phyloP scores from a whole-genome alignment of 1,284 basidiomycete species.

The Apiotrichum gamsii region DNA sequence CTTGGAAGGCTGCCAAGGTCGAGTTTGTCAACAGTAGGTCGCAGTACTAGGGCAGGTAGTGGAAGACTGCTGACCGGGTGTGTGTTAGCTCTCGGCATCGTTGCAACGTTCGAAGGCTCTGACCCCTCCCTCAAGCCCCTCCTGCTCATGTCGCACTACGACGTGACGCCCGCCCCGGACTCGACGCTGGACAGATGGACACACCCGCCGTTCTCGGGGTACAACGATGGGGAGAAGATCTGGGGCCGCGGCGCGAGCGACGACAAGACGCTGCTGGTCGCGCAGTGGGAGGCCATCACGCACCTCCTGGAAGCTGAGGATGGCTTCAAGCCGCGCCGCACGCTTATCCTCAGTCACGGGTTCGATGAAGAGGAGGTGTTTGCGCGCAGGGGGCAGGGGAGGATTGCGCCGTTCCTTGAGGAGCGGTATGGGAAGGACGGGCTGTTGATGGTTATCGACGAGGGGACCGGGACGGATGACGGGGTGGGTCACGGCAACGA shows the following conservation, averaged over 20 bases:
- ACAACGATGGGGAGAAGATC: conserved; percentile 56
- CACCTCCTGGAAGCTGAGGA: conserved; percentile 29
- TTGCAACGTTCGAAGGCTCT: conserved; percentile 60
- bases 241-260: conserved; percentile 61
- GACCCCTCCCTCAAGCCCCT: conserved; percentile 58
- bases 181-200: conserved; percentile 55
- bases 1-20: no score
- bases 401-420: conserved; percentile 43
- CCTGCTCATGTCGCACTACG: conserved; percentile 62
- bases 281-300: conserved; percentile 42
- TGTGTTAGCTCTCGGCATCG: conserved; percentile 60
- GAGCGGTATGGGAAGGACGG: conserved; percentile 43
- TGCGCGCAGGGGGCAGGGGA: conserved; percentile 42
- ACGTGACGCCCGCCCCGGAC: conserved; percentile 57
- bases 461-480: no score
- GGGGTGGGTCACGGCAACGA: no score
- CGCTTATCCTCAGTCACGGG: conserved; percentile 44
- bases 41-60: no score
- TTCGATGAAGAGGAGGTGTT: conserved; percentile 46
- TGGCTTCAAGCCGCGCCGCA: conserved; percentile 40
- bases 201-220: conserved; percentile 59
- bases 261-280: conserved; percentile 55
- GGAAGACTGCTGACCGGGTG: no score
- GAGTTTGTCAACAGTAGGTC: conserved; percentile 53
- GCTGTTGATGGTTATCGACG: conserved; percentile 47